Evolutionary conservation across 108 stramenopile species (phyloP).

Genomic region (Pseudonitzschia multiseries): DNA sequence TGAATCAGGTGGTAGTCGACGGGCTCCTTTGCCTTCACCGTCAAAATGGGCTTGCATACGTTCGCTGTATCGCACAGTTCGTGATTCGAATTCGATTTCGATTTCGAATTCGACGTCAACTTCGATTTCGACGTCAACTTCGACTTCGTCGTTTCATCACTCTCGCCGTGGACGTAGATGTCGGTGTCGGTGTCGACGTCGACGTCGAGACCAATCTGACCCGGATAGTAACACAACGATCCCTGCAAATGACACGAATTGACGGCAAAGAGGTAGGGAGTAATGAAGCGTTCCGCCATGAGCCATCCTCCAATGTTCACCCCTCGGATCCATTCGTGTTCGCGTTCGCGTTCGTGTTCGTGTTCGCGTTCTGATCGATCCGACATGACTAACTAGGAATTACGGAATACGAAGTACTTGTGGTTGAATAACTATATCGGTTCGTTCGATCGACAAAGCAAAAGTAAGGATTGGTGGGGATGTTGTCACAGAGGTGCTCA

Average conservation of each 20-base stretch:
- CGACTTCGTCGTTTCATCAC: too few species aligned
- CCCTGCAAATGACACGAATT: constrained; percentile 52
- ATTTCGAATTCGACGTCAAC: too few species aligned
- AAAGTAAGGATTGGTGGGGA: too few species aligned
- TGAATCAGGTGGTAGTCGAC: constrained; percentile 31
- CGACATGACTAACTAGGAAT: too few species aligned
- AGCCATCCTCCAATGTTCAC: constrained; percentile 73
- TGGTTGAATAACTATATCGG: too few species aligned
- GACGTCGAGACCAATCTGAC: constrained; percentile 25
- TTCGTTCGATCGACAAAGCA: too few species aligned
- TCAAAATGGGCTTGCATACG: constrained; percentile 33
- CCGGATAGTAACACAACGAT: constrained; percentile 50
- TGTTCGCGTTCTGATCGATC: background rate
- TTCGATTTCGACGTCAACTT: too few species aligned
- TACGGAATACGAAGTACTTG: too few species aligned
- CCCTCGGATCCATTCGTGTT: constrained; percentile 56
- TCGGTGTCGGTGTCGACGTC: background rate
- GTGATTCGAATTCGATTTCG: background rate
- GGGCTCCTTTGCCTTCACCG: constrained; percentile 15
- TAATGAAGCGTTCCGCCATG: constrained; percentile 65
- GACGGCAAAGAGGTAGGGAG: constrained; percentile 66
- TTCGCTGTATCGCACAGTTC: constrained; percentile 23
- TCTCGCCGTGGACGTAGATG: too few species aligned
- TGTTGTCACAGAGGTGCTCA: too few species aligned
- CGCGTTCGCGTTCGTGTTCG: background rate